Evolutionary conservation across 2,329 filamentous ascomycete species (phyloP).

Genomic region (Apiospora marii): DNA sequence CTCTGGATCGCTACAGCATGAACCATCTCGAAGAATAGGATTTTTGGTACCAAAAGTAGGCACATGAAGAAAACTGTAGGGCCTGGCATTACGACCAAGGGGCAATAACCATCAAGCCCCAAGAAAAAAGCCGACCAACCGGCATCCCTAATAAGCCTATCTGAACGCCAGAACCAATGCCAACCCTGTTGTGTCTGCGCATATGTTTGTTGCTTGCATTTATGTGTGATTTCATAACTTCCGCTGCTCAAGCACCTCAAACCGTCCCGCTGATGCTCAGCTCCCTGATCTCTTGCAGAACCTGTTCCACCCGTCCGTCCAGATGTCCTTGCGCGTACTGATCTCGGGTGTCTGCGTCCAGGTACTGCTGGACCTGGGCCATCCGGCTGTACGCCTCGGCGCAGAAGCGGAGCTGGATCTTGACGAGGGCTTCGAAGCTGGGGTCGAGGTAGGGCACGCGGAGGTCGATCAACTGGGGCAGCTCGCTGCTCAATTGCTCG

Average conservation of each 20-base stretch:
- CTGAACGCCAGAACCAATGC: constrained; percentile 15
- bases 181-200: neutral
- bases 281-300: constrained; percentile 95
- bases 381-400: constrained; percentile 97
- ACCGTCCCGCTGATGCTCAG: constrained; percentile 86
- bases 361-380: constrained; percentile 98
- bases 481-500: constrained; percentile 90
- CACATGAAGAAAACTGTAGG: constrained; percentile 5
- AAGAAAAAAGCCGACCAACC: neutral
- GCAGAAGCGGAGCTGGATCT: constrained; percentile 97
- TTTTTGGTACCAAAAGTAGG: neutral
- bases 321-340: constrained; percentile 94
- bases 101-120: constrained; percentile 19
- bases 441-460: constrained; percentile 97
- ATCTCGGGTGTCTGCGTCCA: constrained; percentile 93
- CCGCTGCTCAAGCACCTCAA: constrained; percentile 38
- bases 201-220: neutral
- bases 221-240: neutral
- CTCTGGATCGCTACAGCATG: neutral
- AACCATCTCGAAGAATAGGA: neutral
- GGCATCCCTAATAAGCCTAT: constrained; percentile 1
- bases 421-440: constrained; percentile 96
- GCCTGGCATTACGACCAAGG: neutral
- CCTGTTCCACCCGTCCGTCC: constrained; percentile 91
- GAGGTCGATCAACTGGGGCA: constrained; percentile 95